Conservation (phyloP, 2,329 filamentous ascomycete genomes). For the Curvularia spicifera region DNA sequence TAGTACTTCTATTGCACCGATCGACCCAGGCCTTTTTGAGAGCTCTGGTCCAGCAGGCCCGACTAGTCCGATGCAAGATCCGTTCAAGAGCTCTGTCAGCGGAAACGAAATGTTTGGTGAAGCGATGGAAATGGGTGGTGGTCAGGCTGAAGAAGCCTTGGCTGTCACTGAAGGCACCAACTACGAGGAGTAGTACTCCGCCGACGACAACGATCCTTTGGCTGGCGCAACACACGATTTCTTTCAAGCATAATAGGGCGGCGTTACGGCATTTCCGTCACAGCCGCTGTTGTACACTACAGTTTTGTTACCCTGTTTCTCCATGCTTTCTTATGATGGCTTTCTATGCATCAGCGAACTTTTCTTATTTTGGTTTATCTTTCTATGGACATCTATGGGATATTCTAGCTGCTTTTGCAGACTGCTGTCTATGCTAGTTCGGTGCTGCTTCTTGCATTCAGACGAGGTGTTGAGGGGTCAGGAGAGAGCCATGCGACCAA, state of each 20-base stretch:
- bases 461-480: slow-evolving; percentile 21
- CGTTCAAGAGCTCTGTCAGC: slow-evolving; percentile 48
- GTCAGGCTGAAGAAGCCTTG: slow-evolving; percentile 48
- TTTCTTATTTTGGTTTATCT: slow-evolving; percentile 8
- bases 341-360: slow-evolving; percentile 20
- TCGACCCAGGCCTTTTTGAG: slow-evolving; percentile 49
- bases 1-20: slow-evolving; percentile 38
- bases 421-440: slow-evolving; percentile 5
- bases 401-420: slow-evolving; percentile 1
- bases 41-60: slow-evolving; percentile 37
- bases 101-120: slow-evolving; percentile 48
- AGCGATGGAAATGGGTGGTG: slow-evolving; percentile 44
- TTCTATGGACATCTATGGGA: neutral
- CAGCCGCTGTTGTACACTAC: slow-evolving; percentile 12
- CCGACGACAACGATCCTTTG: neutral
- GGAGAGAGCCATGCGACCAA: slow-evolving; percentile 10
- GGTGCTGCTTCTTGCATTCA: slow-evolving; percentile 19
- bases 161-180: slow-evolving; percentile 45
- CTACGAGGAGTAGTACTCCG: slow-evolving; percentile 40
- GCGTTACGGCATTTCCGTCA: slow-evolving; percentile 15
- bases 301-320: neutral
- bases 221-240: slow-evolving; percentile 10
- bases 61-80: slow-evolving; percentile 45
- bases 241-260: slow-evolving; percentile 22
- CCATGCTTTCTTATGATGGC: slow-evolving; percentile 9